Percentiles rank a stretch among this genome's conserved stretches.
These are phyloP conservation scores for Rhodotorula glutinis DNA, from an alignment of 1,284 basidiomycete species.

Conservation along the genomic window DNA sequence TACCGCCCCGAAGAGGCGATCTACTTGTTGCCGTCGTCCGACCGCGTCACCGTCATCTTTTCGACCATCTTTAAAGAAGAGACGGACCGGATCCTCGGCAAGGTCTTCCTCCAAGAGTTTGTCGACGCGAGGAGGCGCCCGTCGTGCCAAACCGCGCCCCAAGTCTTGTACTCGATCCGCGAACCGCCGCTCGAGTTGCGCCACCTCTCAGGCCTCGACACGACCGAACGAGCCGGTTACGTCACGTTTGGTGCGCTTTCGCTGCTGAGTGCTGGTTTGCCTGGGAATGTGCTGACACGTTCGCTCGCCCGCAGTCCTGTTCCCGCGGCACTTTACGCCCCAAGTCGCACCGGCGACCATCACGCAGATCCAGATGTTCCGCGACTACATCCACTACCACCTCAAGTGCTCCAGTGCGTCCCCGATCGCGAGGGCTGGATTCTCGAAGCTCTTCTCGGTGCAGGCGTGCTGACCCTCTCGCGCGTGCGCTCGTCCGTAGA, in stretches of 20 bases:
- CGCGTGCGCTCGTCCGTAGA: constrained; percentile 48
- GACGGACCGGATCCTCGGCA: constrained; percentile 93
- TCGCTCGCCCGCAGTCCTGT: constrained; percentile 64
- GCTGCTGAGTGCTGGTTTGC: neutral
- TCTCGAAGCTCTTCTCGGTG: too few species aligned
- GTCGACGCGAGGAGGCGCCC: constrained; percentile 93
- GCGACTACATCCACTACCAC: constrained; percentile 98
- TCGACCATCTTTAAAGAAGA: constrained; percentile 96
- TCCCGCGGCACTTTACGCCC: constrained; percentile 90
- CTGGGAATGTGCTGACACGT: neutral
- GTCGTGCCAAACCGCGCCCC: constrained; percentile 92
- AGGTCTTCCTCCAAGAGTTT: constrained; percentile 98
- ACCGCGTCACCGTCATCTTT: constrained; percentile 97
- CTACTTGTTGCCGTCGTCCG: constrained; percentile 85
- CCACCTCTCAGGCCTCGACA: constrained; percentile 72
- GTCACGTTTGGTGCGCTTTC: constrained; percentile 74
- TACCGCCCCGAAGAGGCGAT: constrained; percentile 92
- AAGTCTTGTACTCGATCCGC: constrained; percentile 94
- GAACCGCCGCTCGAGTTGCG: constrained; percentile 96
- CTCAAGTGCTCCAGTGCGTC: constrained; percentile 82
- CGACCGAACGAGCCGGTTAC: constrained; percentile 88
- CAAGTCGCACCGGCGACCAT: constrained; percentile 77
- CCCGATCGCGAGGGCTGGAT: too few species aligned
- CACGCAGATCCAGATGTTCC: constrained; percentile 93
- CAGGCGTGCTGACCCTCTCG: neutral